A percentile compares a stretch with the other conserved stretches of the same genome.
These are phyloP conservation scores for Somion occarium DNA, from an alignment of 1,284 basidiomycete species.

Conservation along the genomic window DNA sequence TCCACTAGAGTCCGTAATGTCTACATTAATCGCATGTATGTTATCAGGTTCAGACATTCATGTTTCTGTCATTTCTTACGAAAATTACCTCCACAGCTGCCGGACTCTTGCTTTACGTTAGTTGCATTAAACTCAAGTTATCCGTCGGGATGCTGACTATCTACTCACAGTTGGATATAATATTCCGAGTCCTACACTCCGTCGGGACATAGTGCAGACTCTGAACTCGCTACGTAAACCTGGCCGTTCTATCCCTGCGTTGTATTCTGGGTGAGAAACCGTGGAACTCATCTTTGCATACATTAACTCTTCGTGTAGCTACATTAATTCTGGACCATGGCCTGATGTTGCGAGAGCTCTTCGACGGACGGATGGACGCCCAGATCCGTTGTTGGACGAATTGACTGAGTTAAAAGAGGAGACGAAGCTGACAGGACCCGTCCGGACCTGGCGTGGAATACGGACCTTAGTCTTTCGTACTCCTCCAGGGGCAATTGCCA, in stretches of 20 bases:
- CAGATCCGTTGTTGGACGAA: conserved; percentile 30
- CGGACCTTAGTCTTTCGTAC: conserved; percentile 25
- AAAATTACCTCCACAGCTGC: conserved; percentile 25
- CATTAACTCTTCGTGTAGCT: conserved; percentile 25
- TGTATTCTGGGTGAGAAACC: conserved; percentile 11
- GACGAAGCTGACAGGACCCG: conserved; percentile 9
- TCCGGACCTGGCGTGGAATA: conserved; percentile 22
- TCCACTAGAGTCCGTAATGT: conserved; percentile 22
- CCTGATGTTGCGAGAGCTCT: conserved; percentile 26
- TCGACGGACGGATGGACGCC: conserved; percentile 19
- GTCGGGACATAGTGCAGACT: conserved; percentile 22
- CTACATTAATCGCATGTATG: conserved; percentile 39
- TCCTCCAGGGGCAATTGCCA: conserved; percentile 22
- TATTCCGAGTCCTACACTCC: conserved; percentile 19
- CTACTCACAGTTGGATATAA: conserved; percentile 38
- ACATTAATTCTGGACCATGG: conserved; percentile 32
- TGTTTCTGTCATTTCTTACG: not conserved
- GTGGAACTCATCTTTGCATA: not conserved
- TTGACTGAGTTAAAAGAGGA: conserved; percentile 31
- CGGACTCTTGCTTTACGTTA: conserved; percentile 32
- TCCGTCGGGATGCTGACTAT: not conserved
- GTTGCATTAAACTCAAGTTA: conserved; percentile 13
- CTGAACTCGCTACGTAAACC: conserved; percentile 25
- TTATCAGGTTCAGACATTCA: conserved; percentile 3
- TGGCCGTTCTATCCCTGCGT: conserved; percentile 15